phyloP scores from a whole-genome alignment of 345 rosid species.

The Hibiscus syriacus region DNA sequence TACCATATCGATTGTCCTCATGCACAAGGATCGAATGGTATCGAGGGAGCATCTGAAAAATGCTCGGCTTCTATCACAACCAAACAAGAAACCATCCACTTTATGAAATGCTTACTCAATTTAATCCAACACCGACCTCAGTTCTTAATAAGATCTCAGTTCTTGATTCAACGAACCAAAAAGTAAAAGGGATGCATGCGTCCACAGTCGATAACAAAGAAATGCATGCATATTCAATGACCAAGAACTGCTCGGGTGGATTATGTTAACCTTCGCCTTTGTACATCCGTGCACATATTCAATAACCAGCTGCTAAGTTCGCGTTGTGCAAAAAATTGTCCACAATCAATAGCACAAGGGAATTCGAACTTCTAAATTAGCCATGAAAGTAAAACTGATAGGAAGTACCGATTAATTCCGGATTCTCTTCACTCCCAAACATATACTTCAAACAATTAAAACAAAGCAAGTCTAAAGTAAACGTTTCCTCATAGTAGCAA shows the following conservation, averaged over 20 bases:
- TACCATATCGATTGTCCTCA: neutral
- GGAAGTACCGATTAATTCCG: constrained; percentile 8
- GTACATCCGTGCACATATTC: neutral
- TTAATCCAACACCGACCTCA: neutral
- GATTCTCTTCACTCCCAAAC: neutral
- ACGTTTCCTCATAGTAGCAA: constrained; percentile 10
- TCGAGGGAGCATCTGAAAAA: neutral
- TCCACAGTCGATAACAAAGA: no score
- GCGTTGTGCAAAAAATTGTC: neutral
- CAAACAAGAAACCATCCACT: neutral
- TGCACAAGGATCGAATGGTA: neutral
- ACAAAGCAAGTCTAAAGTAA: constrained; percentile 8
- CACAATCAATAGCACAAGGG: neutral
- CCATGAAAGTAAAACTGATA: constrained; percentile 20
- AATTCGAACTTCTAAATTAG: neutral
- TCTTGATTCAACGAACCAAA: neutral
- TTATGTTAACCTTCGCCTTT: neutral
- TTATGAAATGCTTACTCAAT: neutral
- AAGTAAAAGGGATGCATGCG: neutral
- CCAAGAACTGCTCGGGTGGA: neutral
- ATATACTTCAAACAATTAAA: constrained; percentile 4
- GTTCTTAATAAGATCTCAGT: no score
- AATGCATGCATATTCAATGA: no score
- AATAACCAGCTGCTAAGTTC: neutral
- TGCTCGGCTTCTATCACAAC: neutral